Evolutionary conservation across 1,139 yeast genomes (phyloP), one percentile per base, ranked within the genome.

Genomic region (Suhomyces maxii): DNA sequence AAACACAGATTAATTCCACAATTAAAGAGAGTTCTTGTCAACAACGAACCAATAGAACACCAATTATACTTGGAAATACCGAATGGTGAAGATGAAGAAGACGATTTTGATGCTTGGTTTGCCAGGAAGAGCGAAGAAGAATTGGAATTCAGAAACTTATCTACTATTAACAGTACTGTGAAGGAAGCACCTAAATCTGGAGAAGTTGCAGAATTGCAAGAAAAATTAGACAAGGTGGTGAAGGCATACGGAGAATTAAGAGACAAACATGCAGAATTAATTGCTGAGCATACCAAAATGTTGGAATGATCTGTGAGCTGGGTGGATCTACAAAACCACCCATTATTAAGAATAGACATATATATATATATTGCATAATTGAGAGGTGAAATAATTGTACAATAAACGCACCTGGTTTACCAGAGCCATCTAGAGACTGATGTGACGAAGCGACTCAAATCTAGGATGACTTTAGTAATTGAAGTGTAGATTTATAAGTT

Each of bases 181-280:
- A 64, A 55, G 41, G 46, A 50, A n/a, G 55, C 54, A n/a, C 39
- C 36, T 35, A 41, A 18, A 31, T 44, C 51, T 31, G 54, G 46
- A 28, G 50, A 46, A 18, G 50, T 39, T 30, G 50, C 49, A 3
- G 74, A 69, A 33, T 55, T 80, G 38, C 76, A 79, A 57, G 66
- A 60, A 13, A 77, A 83, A 52, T 63, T 85, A 28, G 65, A 67
- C 12, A 73, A 73, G 50, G 69, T 84, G 33, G 76, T 83, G 1
- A 63, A 69, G 33, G 89, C 88, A 1, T 84, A 85, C 64, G 65
- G 68, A 11, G 84, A 81, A 34, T 65, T 86, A 53, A 77, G 84
- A 60, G 63, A 68, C 31, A 77, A 82, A 65, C 84, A 86, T 58
- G 88, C 84, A 55, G 79, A 79, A 50, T 68, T 85, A 52, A 74